Evolutionary conservation across 106 monocot species (phyloP), one percentile per base, ranked within the genome.

Genomic region (Dendrobium catenatum): DNA sequence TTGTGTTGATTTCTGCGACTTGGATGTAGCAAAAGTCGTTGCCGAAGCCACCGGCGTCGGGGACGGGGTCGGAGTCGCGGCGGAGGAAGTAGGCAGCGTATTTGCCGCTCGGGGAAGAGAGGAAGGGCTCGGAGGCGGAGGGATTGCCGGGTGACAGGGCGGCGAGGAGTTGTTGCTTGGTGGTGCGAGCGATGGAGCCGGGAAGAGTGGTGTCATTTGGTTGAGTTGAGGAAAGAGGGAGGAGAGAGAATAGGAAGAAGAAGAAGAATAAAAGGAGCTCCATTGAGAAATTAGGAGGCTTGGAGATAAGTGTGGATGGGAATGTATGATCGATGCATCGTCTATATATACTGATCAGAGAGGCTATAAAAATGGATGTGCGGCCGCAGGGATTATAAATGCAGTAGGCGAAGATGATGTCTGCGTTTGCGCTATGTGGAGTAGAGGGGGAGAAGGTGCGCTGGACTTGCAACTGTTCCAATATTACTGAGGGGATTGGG

Each of bases 11-110:
- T 56, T 91, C 91, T 20, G 75, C 61, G 24, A 95, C 77, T 72
- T 89, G 88, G 29, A 95, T 78, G 83, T 82, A 89, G 88, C 93
- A 95, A 86, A 95, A 95, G 85, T 95, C 93, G 56, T 80, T 88
- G 73, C 93, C 93, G 77, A 86, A 88, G 44, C 93, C 95, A 13
- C 89, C 91, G 43, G 93, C 90, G n/a, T 79, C 37, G 37, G 37
- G 37, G 37, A 37, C 3, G 2, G 37, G 37, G 37, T 3, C 86
- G 18, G 89, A 84, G 15, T 81, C 78, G 16, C 70, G 29, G 27
- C 88, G 88, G 64, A 88, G 56, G 77, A 91, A 68, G 83, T 86
- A 85, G n/a, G 77, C 86, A 18, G 79, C 15, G 91, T 91, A 91
- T 77, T 87, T 89, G 22, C 81, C 83, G 18, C 83, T 76, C 0